Evolutionary conservation across 2,329 filamentous ascomycete genomes (phyloP), one percentile per base, ranked within the genome.

Genomic region (Blumeria graminis): DNA sequence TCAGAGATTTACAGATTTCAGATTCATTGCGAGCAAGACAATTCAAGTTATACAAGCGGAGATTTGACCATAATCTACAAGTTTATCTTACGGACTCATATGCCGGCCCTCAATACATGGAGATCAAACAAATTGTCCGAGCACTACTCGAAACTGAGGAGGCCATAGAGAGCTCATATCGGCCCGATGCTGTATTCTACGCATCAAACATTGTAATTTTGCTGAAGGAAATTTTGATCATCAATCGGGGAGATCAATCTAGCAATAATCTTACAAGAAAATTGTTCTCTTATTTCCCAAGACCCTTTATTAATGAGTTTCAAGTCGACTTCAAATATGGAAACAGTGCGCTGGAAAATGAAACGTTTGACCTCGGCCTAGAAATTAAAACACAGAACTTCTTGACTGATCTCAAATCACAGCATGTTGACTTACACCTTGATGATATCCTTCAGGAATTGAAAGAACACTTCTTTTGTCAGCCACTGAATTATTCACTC

Each of bases 321-420:
- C 59, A 59, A 10, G 58, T 55, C 1, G 43, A 56, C 32, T 14
- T 28, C 3, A 14, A 55, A 16, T 58, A 57, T 38, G 73, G 71
- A 6, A 64, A 68, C 6, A 76, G 71, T 60, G 60, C 57, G 1
- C 60, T 76, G 6, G 58, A 67, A 11, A 53, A 69, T 55, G 60
- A 70, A 46, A 75, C 73, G 0, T 73, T 77, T 56, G 62, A 70
- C 3, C 60, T 78, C 22, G 73, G 70, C 1, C 63, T 80, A 6
- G 72, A 76, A 6, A 68, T 80, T 22, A 71, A 76, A 1, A 78
- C 76, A 1, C 77, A 80, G 59, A 11, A 41, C n/a, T 41, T 41
- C n/a, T 67, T 71, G 10, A 67, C 72, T n/a, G 63, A 68, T 6
- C 62, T 76, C 3, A 63, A 68, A 43, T 64, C 63, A 7, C 60